Evolutionary conservation across 2,329 filamentous ascomycete genomes (phyloP).

Genomic region (Thelonectria rubi): DNA sequence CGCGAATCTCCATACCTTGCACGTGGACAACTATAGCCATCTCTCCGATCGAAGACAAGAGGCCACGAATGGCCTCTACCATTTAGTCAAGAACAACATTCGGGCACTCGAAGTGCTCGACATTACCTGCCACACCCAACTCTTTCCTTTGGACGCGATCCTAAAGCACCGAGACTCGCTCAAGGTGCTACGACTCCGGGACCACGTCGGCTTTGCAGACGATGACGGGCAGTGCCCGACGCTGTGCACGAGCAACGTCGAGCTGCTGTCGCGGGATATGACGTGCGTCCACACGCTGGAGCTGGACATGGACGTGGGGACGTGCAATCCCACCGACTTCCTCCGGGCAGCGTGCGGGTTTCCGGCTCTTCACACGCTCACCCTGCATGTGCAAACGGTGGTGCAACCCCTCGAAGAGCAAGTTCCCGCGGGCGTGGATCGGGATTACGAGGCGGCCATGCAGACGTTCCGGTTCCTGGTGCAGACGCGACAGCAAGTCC

Average conservation of each 20-base stretch:
- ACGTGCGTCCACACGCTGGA: conserved; percentile 52
- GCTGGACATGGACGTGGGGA: conserved; percentile 56
- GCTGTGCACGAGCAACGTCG: conserved; percentile 47
- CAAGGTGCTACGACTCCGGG: conserved; percentile 52
- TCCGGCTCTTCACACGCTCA: conserved; percentile 51
- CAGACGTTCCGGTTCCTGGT: conserved; percentile 47
- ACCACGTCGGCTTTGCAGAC: conserved; percentile 57
- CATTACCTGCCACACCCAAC: conserved; percentile 53
- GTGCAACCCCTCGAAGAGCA: conserved; percentile 46
- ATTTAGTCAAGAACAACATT: conserved; percentile 51
- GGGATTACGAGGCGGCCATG: conserved; percentile 50
- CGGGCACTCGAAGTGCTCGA: conserved; percentile 49
- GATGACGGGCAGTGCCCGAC: conserved; percentile 55
- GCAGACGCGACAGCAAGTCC: conserved; percentile 37
- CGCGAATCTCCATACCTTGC: conserved; percentile 48
- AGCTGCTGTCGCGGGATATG: conserved; percentile 46
- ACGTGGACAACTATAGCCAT: conserved; percentile 57
- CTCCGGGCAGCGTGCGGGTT: conserved; percentile 52
- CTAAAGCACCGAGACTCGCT: conserved; percentile 51
- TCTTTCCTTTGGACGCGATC: conserved; percentile 54
- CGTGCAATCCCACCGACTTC: conserved; percentile 49
- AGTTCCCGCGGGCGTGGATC: conserved; percentile 43
- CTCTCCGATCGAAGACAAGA: conserved; percentile 49
- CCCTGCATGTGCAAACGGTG: conserved; percentile 56
- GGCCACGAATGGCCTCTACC: conserved; percentile 51